Percentiles rank a stretch among this genome's conserved stretches.
Evolutionary conservation across 2,329 filamentous ascomycete species (phyloP).

Genomic region (Lanzia echinophila): DNA sequence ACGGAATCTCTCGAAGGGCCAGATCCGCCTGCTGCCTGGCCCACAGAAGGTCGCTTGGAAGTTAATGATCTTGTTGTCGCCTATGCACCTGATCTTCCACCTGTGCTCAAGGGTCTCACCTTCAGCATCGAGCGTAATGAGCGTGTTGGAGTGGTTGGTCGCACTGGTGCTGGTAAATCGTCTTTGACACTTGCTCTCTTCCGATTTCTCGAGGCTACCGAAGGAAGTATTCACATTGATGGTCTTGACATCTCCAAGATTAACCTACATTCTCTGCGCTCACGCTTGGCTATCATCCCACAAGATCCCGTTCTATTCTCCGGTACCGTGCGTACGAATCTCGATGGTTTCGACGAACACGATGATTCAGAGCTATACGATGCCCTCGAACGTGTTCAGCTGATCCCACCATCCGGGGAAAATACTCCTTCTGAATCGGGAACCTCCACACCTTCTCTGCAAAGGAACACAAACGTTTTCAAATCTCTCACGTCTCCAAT

Average conservation of each 20-base stretch:
- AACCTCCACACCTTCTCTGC: conserved; percentile 24
- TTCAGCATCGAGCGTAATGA: conserved; percentile 63
- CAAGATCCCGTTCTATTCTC: conserved; percentile 79
- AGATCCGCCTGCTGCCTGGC: conserved; percentile 65
- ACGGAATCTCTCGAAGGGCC: conserved; percentile 59
- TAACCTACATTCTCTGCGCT: conserved; percentile 61
- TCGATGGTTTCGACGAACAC: conserved; percentile 70
- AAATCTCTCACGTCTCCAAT: conserved; percentile 54
- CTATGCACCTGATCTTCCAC: conserved; percentile 65
- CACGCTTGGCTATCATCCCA: conserved; percentile 73
- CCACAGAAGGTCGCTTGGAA: conserved; percentile 64
- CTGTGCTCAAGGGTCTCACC: conserved; percentile 62
- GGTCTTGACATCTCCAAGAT: conserved; percentile 69
- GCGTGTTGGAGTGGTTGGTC: conserved; percentile 68
- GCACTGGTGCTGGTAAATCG: conserved; percentile 73
- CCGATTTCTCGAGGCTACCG: conserved; percentile 64
- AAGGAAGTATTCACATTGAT: conserved; percentile 63
- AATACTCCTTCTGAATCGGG: conserved; percentile 33
- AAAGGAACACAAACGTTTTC: conserved; percentile 59
- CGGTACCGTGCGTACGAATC: conserved; percentile 67
- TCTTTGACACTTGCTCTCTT: conserved; percentile 70
- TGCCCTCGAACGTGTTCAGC: conserved; percentile 62
- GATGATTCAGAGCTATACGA: conserved; percentile 62
- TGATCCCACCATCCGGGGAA: conserved; percentile 31
- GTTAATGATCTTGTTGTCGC: conserved; percentile 65